phyloP scores from a whole-genome alignment of 805 yeast species.

The Schwanniomyces polymorphus region DNA sequence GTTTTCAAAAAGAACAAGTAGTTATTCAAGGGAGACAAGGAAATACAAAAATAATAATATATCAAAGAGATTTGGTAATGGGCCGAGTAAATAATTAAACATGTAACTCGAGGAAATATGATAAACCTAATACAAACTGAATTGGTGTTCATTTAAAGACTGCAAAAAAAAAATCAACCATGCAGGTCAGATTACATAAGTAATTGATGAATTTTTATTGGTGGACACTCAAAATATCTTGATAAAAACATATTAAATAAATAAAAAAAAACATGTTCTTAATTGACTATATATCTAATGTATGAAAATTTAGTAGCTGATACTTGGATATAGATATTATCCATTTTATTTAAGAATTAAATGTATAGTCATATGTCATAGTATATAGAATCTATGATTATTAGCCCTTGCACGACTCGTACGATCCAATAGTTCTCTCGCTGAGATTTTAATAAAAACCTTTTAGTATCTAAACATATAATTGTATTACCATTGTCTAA shows the following conservation, averaged over 20 bases:
- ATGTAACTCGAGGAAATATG: neutral
- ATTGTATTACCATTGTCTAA: neutral
- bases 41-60: conserved; percentile 7
- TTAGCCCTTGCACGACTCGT: neutral
- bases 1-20: neutral
- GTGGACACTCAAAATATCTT: neutral
- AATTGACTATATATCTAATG: neutral
- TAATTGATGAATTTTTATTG: conserved; percentile 10
- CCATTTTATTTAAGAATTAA: neutral
- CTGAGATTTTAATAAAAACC: conserved; percentile 1
- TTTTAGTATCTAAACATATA: neutral
- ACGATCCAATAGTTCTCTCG: conserved; percentile 3
- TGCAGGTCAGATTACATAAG: conserved; percentile 7
- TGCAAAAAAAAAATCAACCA: neutral
- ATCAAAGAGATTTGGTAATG: conserved; percentile 10
- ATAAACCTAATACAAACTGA: neutral
- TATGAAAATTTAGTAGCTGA: neutral
- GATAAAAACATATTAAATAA: neutral
- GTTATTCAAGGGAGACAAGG: neutral
- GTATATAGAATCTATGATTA: neutral
- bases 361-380: neutral
- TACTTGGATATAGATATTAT: neutral
- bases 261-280: neutral
- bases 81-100: neutral
- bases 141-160: neutral